These are phyloP conservation scores for Isoetes engelmannii DNA, from an alignment of 83 land plant species.

Conservation along the genomic window DNA sequence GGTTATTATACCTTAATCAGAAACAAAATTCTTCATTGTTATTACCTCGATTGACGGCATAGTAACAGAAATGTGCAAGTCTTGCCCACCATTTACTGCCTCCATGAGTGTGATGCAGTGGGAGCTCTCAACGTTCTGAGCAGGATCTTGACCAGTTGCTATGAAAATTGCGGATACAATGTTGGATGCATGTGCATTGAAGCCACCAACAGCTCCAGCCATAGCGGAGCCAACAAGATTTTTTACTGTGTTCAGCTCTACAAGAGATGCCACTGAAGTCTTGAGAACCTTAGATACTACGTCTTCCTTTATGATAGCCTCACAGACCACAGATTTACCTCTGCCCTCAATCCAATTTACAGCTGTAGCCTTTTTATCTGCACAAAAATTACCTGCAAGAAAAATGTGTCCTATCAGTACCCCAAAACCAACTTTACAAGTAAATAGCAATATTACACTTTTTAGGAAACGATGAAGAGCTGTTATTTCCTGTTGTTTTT, in stretches of 20 bases:
- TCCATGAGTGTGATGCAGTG: slow-evolving; percentile 30
- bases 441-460: no score
- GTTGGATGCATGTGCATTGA: slow-evolving; percentile 42
- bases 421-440: no score
- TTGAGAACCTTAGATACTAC: slow-evolving; percentile 21
- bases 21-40: no score
- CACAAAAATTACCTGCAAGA: slow-evolving; percentile 13
- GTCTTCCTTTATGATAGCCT: slow-evolving; percentile 18
- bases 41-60: slow-evolving; percentile 28
- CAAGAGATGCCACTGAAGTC: slow-evolving; percentile 23
- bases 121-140: slow-evolving; percentile 26
- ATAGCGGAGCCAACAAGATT: slow-evolving; percentile 22
- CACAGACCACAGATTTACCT: slow-evolving; percentile 17
- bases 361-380: slow-evolving; percentile 18
- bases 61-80: slow-evolving; percentile 22
- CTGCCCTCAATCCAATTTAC: slow-evolving; percentile 20
- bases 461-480: no score
- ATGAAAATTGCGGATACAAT: slow-evolving; percentile 35
- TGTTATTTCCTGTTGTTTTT: no score
- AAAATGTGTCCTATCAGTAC: background rate
- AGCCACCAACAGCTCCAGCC: slow-evolving; percentile 35
- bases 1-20: no score
- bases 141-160: slow-evolving; percentile 39
- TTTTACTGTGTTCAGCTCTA: slow-evolving; percentile 29
- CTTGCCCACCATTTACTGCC: slow-evolving; percentile 10